Percentiles rank a stretch among this genome's conserved stretches.
phyloP scores from a whole-genome alignment of 129 eudicot species.

The Flaveria brownii region DNA sequence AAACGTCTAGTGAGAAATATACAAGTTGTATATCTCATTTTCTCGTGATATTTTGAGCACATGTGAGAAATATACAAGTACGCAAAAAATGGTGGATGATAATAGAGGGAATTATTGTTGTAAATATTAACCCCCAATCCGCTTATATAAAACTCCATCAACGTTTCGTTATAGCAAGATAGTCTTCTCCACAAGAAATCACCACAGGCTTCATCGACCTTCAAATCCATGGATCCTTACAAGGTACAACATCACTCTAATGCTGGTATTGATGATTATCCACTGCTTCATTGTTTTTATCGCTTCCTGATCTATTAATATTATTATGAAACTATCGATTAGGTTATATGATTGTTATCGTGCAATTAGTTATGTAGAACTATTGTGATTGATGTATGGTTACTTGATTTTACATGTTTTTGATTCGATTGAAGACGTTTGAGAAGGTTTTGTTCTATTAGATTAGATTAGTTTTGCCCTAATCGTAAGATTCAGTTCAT shows the following conservation, averaged over 20 bases:
- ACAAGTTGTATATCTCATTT: background rate
- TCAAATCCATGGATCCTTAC: conserved; percentile 44
- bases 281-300: conserved; percentile 7
- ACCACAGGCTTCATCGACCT: conserved; percentile 9
- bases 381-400: conserved; percentile 5
- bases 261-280: background rate
- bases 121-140: conserved; percentile 20
- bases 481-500: conserved; percentile 2
- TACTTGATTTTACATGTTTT: conserved; percentile 12
- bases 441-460: conserved; percentile 8
- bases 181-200: conserved; percentile 22
- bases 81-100: conserved; percentile 24
- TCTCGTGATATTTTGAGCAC: conserved; percentile 28
- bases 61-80: background rate
- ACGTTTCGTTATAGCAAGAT: conserved; percentile 21
- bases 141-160: conserved; percentile 25
- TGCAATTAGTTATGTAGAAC: background rate
- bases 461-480: conserved; percentile 24
- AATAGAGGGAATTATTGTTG: conserved; percentile 17
- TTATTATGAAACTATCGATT: background rate
- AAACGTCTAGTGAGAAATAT: background rate
- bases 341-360: conserved; percentile 26
- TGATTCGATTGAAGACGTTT: background rate
- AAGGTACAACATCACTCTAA: conserved; percentile 29
- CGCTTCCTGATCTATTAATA: background rate